Evolutionary conservation across 139 green algal species (phyloP).

Genomic region (Nannochloris sp.): DNA sequence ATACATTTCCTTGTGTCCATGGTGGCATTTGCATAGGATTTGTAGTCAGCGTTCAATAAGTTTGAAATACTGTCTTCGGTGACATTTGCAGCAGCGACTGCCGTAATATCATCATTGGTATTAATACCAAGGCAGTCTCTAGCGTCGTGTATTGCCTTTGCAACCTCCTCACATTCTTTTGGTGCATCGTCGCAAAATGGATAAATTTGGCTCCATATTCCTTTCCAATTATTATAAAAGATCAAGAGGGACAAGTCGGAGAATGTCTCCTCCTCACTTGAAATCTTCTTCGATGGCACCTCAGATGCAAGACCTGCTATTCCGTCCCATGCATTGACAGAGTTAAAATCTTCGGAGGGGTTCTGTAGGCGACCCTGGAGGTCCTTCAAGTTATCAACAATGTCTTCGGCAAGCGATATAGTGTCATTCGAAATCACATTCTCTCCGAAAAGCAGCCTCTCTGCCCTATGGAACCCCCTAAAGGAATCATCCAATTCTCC

Average conservation of each 20-base stretch:
- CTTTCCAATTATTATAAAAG: conserved; percentile 37
- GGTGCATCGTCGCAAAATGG: conserved; percentile 6
- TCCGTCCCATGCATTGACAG: conserved; percentile 11
- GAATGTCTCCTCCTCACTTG: conserved; percentile 28
- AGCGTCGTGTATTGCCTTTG: background rate
- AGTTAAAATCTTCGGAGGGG: background rate
- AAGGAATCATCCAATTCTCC: background rate
- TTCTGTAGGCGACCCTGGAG: background rate
- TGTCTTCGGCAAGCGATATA: background rate
- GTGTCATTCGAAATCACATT: background rate
- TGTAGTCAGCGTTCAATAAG: conserved; percentile 9
- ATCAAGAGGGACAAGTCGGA: conserved; percentile 17
- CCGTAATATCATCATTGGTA: conserved; percentile 4
- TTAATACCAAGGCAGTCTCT: conserved; percentile 9
- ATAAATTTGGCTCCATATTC: conserved; percentile 13
- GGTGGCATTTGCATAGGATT: background rate
- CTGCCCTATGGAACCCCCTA: conserved; percentile 16
- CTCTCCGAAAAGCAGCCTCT: conserved; percentile 16
- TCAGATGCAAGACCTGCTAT: conserved; percentile 22
- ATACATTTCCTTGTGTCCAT: conserved; percentile 14
- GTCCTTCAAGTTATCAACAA: background rate
- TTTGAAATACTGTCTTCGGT: background rate
- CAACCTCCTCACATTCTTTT: background rate
- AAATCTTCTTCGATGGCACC: conserved; percentile 30
- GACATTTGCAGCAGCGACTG: conserved; percentile 14